A percentile compares a stretch with the other conserved stretches of the same genome.
Evolutionary conservation across 169 alveolate genomes (phyloP).

Genomic region (Blepharisma undulans): DNA sequence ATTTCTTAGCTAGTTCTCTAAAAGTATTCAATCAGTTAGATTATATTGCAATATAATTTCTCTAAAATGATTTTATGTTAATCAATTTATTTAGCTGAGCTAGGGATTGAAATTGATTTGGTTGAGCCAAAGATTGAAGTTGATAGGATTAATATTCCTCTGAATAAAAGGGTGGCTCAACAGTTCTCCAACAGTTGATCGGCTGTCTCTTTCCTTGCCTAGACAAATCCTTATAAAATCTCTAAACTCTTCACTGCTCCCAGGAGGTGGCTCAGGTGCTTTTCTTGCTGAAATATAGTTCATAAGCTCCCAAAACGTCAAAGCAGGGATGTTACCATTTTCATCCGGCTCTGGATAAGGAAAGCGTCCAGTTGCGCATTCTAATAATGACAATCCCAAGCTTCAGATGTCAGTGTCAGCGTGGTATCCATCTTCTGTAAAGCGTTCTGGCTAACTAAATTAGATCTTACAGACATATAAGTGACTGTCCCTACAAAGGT

Average conservation of each 20-base stretch:
- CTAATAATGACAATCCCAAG: slow-evolving; percentile 77
- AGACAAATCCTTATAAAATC: slow-evolving; percentile 81
- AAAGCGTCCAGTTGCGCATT: slow-evolving; percentile 80
- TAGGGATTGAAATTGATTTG: background rate
- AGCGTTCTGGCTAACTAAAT: slow-evolving; percentile 78
- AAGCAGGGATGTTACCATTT: background rate
- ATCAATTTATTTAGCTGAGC: background rate
- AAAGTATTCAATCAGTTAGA: background rate
- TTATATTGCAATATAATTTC: background rate
- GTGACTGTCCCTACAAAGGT: slow-evolving; percentile 85
- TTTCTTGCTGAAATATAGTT: slow-evolving; percentile 44
- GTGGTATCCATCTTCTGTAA: slow-evolving; percentile 70
- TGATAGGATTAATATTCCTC: slow-evolving; percentile 26
- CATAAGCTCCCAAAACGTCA: slow-evolving; percentile 45
- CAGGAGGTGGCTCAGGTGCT: slow-evolving; percentile 66
- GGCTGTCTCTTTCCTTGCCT: slow-evolving; percentile 70
- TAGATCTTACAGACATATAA: slow-evolving; percentile 70
- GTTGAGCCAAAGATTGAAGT: slow-evolving; percentile 22
- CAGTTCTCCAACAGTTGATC: slow-evolving; percentile 74
- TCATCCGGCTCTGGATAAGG: slow-evolving; percentile 61
- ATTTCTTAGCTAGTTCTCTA: no score
- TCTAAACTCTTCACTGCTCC: slow-evolving; percentile 76
- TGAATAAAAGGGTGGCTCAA: slow-evolving; percentile 61
- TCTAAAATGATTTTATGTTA: background rate
- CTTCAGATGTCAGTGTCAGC: slow-evolving; percentile 86